Evolutionary conservation across 2,329 filamentous ascomycete genomes (phyloP).

Genomic region (Aspergillus caelatus): DNA sequence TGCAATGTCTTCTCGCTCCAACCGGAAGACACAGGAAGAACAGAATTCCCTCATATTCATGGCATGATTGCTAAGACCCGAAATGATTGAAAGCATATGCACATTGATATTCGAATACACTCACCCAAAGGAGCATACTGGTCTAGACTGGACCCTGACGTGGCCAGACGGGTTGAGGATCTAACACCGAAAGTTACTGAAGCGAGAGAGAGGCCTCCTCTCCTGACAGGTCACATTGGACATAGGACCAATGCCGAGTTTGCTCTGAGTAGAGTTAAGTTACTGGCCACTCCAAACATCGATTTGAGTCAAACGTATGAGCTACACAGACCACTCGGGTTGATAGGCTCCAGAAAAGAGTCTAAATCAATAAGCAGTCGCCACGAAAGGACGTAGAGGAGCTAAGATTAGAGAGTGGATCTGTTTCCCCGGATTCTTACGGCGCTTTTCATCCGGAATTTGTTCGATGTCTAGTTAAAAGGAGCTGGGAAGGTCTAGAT

Average conservation of each 20-base stretch:
- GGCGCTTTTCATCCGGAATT: slow-evolving; percentile 1
- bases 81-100: not conserved
- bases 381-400: not conserved
- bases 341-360: not conserved
- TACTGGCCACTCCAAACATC: not conserved
- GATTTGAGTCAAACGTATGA: not conserved
- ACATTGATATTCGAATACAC: not conserved
- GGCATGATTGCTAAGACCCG: not conserved
- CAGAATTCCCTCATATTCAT: not conserved
- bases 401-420: slow-evolving; percentile 10
- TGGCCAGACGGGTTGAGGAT: not conserved
- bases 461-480: not conserved
- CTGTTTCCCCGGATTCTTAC: slow-evolving; percentile 14
- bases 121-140: not conserved
- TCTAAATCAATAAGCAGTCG: not conserved
- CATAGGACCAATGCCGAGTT: not conserved
- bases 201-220: not conserved
- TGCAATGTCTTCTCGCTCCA: not conserved
- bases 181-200: not conserved
- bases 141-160: not conserved
- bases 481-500: slow-evolving; percentile 7
- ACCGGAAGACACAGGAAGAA: not conserved
- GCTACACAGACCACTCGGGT: not conserved
- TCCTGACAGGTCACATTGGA: not conserved
- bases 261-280: not conserved